Base-by-base conservation (phyloP, 192 early-diverging fungal genomes). In the Chytriomyces sp. region DNA sequence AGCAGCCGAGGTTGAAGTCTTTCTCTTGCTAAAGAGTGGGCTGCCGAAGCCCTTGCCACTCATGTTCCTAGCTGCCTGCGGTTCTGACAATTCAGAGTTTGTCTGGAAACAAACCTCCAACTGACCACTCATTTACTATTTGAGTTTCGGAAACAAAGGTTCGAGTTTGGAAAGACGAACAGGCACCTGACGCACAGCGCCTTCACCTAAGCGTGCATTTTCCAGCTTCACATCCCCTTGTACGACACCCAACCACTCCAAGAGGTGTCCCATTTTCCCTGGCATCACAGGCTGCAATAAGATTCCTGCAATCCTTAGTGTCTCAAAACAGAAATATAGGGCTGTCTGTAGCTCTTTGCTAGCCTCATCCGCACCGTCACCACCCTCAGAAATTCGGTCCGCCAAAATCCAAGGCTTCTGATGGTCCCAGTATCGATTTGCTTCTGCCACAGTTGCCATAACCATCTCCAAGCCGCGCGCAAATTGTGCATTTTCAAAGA, bases 211-310 rank as follows among this genome's bases (percentile, higher is more conserved):
- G 3, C 32, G 39, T 12, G 89, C 85, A 71, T 89, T 61, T 1
- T 65, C 39, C 86, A 89, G 94, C 30, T 56, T 64, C 17, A 93
- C 86, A 58, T 93, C 85, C 3, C 76, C 73, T 17, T 19, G 57
- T 4, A 76, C 55, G 5, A 96, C 82, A 4, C 78, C 83, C 8
- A 98, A 64, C 19, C 81, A 79, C 62, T 91, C 83, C 64, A 98
- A 76, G 49, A 98, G 76, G 49, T 70, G 64, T 0, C 64, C 67
- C 44, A 88, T 82, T 75, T 93, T 96, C 1, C 77, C 76, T 6
- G 96, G 96, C 89, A 97, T 93, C 22, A 96, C 85, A 5, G 93
- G 92, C 72, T 91, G 90, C 52, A 97, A 77, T 39, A 95, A 72
- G 33, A 96, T 80, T 14, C 81, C 89, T 3, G 90, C 82, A 30